phyloP scores from a whole-genome alignment of 805 yeast species.

The Monosporozyma servazzii region DNA sequence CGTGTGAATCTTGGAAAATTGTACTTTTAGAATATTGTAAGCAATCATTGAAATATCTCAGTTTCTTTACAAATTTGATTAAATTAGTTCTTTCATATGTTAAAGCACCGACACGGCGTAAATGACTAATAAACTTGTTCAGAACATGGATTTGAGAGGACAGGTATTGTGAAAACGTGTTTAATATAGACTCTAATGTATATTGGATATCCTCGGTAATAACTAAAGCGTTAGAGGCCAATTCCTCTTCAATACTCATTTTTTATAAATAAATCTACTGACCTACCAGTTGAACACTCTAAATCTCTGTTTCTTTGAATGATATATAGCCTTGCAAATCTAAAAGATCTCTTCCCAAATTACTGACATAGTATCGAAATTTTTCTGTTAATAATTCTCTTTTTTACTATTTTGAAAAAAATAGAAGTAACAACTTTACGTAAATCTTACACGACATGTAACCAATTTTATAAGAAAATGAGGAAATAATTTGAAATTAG shows the following conservation, averaged over 20 bases:
- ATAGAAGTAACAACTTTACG: too few relatives aligned
- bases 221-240: not conserved
- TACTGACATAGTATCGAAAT: too few relatives aligned
- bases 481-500: not conserved
- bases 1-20: not conserved
- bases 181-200: slow-evolving; percentile 7
- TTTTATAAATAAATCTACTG: not conserved
- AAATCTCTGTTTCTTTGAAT: not conserved
- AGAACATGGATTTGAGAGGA: slow-evolving; percentile 24
- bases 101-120: slow-evolving; percentile 24
- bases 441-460: not conserved
- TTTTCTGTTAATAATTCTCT: too few relatives aligned
- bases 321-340: too few relatives aligned
- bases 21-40: slow-evolving; percentile 9
- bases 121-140: slow-evolving; percentile 26
- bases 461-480: not conserved
- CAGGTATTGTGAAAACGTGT: slow-evolving; percentile 18
- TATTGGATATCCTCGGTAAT: slow-evolving; percentile 8
- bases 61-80: slow-evolving; percentile 29
- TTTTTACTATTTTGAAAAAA: not conserved
- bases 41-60: slow-evolving; percentile 27
- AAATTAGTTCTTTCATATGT: slow-evolving; percentile 27
- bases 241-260: not conserved
- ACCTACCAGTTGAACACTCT: not conserved
- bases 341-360: not conserved